A percentile compares a stretch with the other conserved stretches of the same genome.
These are phyloP conservation scores for Neurospora intermedia DNA, from an alignment of 495 filamentous ascomycete species.

Conservation along the genomic window DNA sequence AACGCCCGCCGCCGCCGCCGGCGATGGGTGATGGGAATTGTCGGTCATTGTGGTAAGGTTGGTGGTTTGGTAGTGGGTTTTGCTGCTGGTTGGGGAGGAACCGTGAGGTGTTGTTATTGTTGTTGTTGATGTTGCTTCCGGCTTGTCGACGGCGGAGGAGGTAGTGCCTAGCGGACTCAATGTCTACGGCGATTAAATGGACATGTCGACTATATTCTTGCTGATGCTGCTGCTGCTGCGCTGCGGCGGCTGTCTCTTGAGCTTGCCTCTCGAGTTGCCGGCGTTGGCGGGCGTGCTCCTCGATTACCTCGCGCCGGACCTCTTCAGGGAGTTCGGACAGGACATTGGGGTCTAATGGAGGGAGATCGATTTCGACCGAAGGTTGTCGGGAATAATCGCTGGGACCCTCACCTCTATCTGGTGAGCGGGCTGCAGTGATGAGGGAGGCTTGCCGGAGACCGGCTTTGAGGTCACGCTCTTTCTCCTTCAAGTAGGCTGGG, in stretches of 20 bases:
- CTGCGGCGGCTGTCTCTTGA: neutral
- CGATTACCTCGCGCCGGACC: slow-evolving; percentile 64
- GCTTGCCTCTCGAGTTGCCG: slow-evolving; percentile 34
- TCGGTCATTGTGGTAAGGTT: neutral
- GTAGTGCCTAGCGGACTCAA: neutral
- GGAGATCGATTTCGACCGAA: neutral
- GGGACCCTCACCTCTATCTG: neutral
- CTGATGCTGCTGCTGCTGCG: neutral
- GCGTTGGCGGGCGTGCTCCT: slow-evolving; percentile 47
- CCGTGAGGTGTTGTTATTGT: neutral
- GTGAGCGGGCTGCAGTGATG: neutral
- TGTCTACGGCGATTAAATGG: neutral
- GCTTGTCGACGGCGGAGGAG: neutral
- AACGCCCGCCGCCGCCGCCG: neutral
- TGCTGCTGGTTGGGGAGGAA: neutral
- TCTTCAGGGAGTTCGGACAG: slow-evolving; percentile 75
- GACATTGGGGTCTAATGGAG: slow-evolving; percentile 52
- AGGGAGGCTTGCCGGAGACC: neutral
- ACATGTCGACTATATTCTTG: neutral
- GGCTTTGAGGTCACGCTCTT: neutral
- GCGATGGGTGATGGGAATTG: slow-evolving; percentile 5
- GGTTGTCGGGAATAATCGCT: neutral
- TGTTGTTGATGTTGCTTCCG: neutral
- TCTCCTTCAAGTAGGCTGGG: neutral
- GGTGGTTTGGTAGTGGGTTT: neutral